These are phyloP conservation scores for Rhizophora mangle DNA, from an alignment of 345 rosid genomes.

Conservation along the genomic window DNA sequence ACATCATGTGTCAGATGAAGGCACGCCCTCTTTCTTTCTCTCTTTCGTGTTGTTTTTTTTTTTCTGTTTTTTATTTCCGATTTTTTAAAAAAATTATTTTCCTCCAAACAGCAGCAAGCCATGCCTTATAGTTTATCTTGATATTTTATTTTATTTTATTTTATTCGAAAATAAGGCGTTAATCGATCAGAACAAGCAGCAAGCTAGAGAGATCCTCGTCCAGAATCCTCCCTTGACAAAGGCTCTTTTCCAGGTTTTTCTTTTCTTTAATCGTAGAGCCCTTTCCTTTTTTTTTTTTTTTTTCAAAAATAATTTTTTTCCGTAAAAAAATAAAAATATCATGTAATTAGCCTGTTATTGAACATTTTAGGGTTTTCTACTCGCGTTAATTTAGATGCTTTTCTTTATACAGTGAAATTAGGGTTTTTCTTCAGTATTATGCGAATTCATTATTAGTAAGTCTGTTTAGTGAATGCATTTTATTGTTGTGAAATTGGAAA, in stretches of 20 bases:
- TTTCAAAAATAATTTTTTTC: too few species aligned
- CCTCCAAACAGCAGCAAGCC: neutral
- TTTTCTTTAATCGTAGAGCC: neutral
- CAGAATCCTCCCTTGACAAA: constrained; percentile 87
- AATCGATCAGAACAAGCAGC: constrained; percentile 86
- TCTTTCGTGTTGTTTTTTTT: neutral
- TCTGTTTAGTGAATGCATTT: too few species aligned
- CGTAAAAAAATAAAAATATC: too few species aligned
- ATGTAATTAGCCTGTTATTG: neutral
- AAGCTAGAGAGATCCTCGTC: constrained; percentile 78
- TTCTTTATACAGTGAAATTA: neutral
- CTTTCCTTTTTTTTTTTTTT: neutral
- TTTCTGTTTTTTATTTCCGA: neutral
- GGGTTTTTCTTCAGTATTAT: neutral
- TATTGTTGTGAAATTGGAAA: too few species aligned
- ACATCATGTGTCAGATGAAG: constrained; percentile 95
- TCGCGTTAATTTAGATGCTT: neutral
- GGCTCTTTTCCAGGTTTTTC: constrained; percentile 82
- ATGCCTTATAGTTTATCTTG: neutral
- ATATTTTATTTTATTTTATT: neutral
- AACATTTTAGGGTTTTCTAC: neutral
- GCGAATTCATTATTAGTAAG: neutral
- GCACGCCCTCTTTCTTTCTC: constrained; percentile 15
- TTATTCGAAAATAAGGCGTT: constrained; percentile 40
- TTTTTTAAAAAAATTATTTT: neutral